A percentile compares a stretch with the other conserved stretches of the same genome.
phyloP scores from a whole-genome alignment of 208 protist species.

The Crithidia expoeki region DNA sequence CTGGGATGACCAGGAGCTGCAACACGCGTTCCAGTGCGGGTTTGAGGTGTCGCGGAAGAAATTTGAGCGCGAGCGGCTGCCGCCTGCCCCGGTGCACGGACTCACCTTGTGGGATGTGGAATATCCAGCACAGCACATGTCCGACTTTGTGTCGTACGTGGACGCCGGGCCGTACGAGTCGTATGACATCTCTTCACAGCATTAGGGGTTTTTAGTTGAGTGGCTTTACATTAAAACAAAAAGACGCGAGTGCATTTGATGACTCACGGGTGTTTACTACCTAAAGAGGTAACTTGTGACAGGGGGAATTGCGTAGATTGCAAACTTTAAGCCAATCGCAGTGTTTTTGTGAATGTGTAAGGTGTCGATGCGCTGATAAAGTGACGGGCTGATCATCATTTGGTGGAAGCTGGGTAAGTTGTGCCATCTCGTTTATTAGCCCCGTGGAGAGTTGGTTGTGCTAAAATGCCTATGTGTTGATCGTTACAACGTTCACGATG shows the following conservation, averaged over 20 bases:
- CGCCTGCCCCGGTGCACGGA: constrained; percentile 77
- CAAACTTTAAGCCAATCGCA: no score
- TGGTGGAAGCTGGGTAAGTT: no score
- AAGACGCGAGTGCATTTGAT: background rate
- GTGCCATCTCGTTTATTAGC: no score
- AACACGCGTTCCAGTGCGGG: constrained; percentile 66
- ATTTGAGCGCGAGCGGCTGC: constrained; percentile 70
- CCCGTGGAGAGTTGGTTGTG: no score
- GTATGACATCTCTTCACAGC: constrained; percentile 44
- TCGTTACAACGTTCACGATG: no score
- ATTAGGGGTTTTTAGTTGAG: constrained; percentile 12
- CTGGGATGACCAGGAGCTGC: constrained; percentile 85
- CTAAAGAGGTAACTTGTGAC: no score
- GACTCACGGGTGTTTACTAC: no score
- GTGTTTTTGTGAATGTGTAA: no score
- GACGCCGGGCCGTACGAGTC: constrained; percentile 82
- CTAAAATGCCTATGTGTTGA: no score
- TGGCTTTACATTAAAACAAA: background rate
- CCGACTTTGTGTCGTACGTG: constrained; percentile 74
- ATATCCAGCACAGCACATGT: constrained; percentile 66
- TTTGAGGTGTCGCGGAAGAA: constrained; percentile 82
- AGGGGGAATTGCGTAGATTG: no score
- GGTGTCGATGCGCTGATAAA: no score
- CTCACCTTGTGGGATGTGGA: constrained; percentile 90
- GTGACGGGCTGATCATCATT: no score